Evolutionary conservation across 345 rosid species (phyloP).

Genomic region (Firmiana major): DNA sequence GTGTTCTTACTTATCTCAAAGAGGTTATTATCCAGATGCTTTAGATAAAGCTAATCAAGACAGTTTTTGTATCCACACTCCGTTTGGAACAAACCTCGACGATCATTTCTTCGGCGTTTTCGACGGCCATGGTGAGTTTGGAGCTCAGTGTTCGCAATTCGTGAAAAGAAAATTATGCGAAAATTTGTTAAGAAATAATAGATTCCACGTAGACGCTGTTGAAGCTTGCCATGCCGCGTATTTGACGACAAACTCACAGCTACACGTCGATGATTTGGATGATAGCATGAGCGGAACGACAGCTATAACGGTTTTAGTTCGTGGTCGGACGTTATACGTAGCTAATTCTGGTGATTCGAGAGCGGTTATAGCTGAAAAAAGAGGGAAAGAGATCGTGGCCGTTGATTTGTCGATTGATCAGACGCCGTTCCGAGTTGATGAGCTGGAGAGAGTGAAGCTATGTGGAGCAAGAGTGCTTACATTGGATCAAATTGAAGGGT

Average conservation of each 20-base stretch:
- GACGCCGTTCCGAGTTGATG: slow-evolving; percentile 85
- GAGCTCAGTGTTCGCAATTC: slow-evolving; percentile 92
- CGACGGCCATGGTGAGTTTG: slow-evolving; percentile 94
- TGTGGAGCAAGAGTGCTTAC: slow-evolving; percentile 95
- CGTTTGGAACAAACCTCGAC: slow-evolving; percentile 60
- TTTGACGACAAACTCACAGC: slow-evolving; percentile 63
- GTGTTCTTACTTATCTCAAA: slow-evolving; percentile 77
- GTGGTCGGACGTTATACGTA: slow-evolving; percentile 72
- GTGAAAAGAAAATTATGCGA: slow-evolving; percentile 74
- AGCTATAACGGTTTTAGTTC: slow-evolving; percentile 79
- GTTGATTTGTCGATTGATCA: slow-evolving; percentile 90
- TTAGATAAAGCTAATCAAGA: slow-evolving; percentile 95
- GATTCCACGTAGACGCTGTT: slow-evolving; percentile 60
- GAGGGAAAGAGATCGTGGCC: slow-evolving; percentile 73
- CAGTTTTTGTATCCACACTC: slow-evolving; percentile 91
- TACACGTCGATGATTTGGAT: slow-evolving; percentile 69
- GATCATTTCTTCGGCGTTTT: slow-evolving; percentile 96
- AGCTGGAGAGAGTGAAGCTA: slow-evolving; percentile 78
- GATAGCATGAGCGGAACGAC: slow-evolving; percentile 99
- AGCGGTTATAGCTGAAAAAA: slow-evolving; percentile 81
- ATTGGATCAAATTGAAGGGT: slow-evolving; percentile 95
- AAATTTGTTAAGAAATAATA: slow-evolving; percentile 65
- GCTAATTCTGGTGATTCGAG: slow-evolving; percentile 93
- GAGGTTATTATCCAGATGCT: slow-evolving; percentile 97
- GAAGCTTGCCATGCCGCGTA: slow-evolving; percentile 75